Percentiles rank a stretch among this genome's conserved stretches.
These are phyloP conservation scores for Leishmania major DNA, from an alignment of 208 protist species.

Conservation along the genomic window DNA sequence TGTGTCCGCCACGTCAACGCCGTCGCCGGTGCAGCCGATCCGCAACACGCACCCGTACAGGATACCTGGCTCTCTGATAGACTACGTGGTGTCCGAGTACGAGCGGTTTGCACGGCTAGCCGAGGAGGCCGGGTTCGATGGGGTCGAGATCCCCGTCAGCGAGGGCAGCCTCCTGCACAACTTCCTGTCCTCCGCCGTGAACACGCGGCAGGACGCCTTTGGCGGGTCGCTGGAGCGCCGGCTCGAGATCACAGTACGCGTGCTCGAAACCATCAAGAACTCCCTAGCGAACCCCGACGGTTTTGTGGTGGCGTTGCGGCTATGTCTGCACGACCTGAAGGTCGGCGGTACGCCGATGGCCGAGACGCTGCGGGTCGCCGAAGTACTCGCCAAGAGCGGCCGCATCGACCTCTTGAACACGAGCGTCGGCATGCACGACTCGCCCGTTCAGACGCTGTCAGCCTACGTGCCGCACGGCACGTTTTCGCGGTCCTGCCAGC, in stretches of 20 bases:
- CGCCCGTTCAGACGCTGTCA: conserved; percentile 92
- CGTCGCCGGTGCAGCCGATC: conserved; percentile 69
- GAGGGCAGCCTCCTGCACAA: conserved; percentile 95
- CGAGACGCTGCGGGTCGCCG: conserved; percentile 80
- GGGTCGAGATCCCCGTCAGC: conserved; percentile 93
- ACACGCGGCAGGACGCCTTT: conserved; percentile 88
- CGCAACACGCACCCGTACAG: conserved; percentile 54
- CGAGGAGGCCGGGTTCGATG: conserved; percentile 95
- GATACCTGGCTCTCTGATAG: conserved; percentile 54
- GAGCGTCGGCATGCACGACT: conserved; percentile 96
- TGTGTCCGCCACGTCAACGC: conserved; percentile 59
- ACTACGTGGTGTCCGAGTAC: conserved; percentile 90
- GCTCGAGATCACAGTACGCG: conserved; percentile 80
- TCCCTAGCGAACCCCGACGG: conserved; percentile 43
- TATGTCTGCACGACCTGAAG: conserved; percentile 94
- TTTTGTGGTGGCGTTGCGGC: conserved; percentile 92
- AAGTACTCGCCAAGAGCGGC: conserved; percentile 77
- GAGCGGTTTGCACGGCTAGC: conserved; percentile 86
- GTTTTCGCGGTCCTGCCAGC: conserved; percentile 79
- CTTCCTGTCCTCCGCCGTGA: conserved; percentile 90
- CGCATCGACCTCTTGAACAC: conserved; percentile 93
- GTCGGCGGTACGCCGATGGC: conserved; percentile 76
- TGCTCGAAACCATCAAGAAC: conserved; percentile 72
- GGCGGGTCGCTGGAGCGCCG: conserved; percentile 78
- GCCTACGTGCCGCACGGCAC: conserved; percentile 90